Conservation (phyloP, 208 protist genomes). For the Trypanosomatidae sp. region DNA sequence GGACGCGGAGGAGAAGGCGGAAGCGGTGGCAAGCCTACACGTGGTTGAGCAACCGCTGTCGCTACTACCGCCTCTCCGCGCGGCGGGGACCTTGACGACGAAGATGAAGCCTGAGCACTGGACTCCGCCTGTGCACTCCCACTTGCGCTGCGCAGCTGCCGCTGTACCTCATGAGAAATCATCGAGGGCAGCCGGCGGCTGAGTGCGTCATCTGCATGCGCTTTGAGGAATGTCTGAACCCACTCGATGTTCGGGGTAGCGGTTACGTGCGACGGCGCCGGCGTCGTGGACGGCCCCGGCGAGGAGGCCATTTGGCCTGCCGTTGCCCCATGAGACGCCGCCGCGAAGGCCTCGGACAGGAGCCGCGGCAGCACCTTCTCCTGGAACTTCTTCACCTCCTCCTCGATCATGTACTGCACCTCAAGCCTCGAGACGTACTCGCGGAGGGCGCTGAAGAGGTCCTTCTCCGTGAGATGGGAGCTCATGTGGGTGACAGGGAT, state of each 20-base stretch:
- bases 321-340: neutral
- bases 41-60: neutral
- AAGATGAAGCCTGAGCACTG: neutral
- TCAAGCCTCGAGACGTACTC: slow-evolving; percentile 53
- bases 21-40: slow-evolving; percentile 7
- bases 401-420: slow-evolving; percentile 67
- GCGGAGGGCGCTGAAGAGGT: slow-evolving; percentile 38
- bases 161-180: slow-evolving; percentile 33
- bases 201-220: slow-evolving; percentile 28
- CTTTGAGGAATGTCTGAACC: slow-evolving; percentile 33
- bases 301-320: neutral
- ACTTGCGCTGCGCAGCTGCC: slow-evolving; percentile 16
- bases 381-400: slow-evolving; percentile 35
- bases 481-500: slow-evolving; percentile 9
- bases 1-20: slow-evolving; percentile 2
- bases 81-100: neutral
- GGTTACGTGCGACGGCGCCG: neutral
- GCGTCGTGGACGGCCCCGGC: neutral
- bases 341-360: slow-evolving; percentile 2
- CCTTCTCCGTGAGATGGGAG: slow-evolving; percentile 20
- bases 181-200: slow-evolving; percentile 14
- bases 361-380: slow-evolving; percentile 25
- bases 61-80: neutral
- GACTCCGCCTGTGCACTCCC: neutral
- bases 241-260: slow-evolving; percentile 16